Percentiles rank a stretch among this genome's conserved stretches.
Conservation (phyloP, 345 rosid genomes). For the Eucalyptus viminalis region DNA sequence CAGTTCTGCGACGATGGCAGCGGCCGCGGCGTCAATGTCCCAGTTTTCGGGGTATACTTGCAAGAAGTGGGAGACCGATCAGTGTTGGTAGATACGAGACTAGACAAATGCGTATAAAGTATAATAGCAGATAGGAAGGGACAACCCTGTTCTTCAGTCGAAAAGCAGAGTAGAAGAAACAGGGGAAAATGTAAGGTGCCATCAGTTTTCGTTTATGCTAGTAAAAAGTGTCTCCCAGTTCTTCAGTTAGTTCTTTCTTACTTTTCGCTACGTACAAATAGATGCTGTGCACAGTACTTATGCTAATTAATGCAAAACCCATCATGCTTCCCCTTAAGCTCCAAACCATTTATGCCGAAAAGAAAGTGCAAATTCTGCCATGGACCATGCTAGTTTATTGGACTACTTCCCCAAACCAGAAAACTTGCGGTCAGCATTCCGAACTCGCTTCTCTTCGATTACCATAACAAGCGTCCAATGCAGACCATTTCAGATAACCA, state of each 20-base stretch:
- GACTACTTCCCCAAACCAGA: neutral
- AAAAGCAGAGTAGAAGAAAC: neutral
- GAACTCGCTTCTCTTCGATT: neutral
- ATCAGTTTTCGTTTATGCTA: neutral
- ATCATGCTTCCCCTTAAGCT: neutral
- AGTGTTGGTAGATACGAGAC: conserved; percentile 43
- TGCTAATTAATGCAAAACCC: neutral
- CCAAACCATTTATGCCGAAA: neutral
- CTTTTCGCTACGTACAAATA: neutral
- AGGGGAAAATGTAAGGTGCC: neutral
- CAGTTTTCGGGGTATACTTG: conserved; percentile 4
- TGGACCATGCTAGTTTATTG: neutral
- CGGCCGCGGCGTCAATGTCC: conserved; percentile 4
- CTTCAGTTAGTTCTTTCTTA: neutral
- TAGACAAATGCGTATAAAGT: neutral
- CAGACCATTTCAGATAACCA: neutral
- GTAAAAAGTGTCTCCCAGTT: neutral
- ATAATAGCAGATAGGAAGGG: neutral
- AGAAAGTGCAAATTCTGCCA: neutral
- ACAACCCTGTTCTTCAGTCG: neutral
- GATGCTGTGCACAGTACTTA: neutral
- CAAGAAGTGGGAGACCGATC: conserved; percentile 62
- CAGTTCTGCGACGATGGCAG: conserved; percentile 1
- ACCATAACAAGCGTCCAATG: neutral
- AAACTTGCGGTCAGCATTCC: neutral